Evolutionary conservation across 108 stramenopile species (phyloP).

Genomic region (Skeletonema marinoi): DNA sequence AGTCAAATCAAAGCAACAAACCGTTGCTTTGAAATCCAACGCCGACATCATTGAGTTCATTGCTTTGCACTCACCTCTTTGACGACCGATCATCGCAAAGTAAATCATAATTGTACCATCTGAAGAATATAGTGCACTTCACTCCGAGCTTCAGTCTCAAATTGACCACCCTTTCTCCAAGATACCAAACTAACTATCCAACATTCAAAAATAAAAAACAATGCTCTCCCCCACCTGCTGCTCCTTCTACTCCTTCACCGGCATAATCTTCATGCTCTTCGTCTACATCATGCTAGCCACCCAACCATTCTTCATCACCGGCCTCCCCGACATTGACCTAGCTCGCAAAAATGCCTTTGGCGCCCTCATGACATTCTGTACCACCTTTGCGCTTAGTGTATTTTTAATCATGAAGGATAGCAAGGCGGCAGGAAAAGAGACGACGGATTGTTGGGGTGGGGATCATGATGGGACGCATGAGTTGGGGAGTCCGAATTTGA

Average conservation of each 20-base stretch:
- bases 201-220: conserved; percentile 7
- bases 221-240: conserved; percentile 36
- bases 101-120: too few species aligned
- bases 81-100: too few species aligned
- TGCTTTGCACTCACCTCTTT: too few species aligned
- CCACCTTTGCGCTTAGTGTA: conserved; percentile 21
- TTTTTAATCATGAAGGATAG: conserved; percentile 12
- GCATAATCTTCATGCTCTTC: conserved; percentile 40
- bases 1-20: too few species aligned
- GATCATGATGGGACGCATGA: conserved; percentile 19
- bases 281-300: conserved; percentile 43
- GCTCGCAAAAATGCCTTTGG: conserved; percentile 44
- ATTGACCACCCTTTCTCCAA: not conserved
- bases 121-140: not conserved
- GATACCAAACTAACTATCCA: not conserved
- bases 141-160: not conserved
- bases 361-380: conserved; percentile 33
- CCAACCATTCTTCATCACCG: conserved; percentile 49
- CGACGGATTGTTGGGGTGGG: conserved; percentile 1
- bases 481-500: conserved; percentile 40
- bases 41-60: too few species aligned
- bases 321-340: conserved; percentile 34
- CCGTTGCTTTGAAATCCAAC: too few species aligned
- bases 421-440: not conserved
- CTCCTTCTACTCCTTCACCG: conserved; percentile 49